Evolutionary conservation across 768 basidiomycete genomes (phyloP).

Genomic region (Auricularia cornea): DNA sequence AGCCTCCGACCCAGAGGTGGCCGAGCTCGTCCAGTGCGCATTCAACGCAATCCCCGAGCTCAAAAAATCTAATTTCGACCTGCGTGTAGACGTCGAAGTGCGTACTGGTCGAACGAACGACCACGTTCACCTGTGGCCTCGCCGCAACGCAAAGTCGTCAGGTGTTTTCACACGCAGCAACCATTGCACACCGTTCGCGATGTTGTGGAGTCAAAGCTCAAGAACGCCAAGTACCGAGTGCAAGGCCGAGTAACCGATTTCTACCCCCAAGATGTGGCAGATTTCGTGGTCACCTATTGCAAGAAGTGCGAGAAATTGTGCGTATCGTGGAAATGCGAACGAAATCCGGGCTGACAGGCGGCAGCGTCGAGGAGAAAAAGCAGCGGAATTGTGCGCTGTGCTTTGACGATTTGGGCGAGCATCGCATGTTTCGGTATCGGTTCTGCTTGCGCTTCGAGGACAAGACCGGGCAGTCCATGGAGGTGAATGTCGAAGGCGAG

Average conservation of each 20-base stretch:
- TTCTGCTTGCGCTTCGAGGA: slow-evolving; percentile 48
- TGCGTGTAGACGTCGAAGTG: background rate
- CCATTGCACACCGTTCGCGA: background rate
- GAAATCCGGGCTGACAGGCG: background rate
- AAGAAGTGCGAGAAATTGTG: slow-evolving; percentile 45
- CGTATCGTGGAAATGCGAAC: slow-evolving; percentile 10
- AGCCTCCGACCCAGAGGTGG: background rate
- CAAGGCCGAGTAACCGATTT: slow-evolving; percentile 34
- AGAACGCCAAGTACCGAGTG: background rate
- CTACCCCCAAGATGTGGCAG: slow-evolving; percentile 40
- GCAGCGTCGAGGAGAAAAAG: slow-evolving; percentile 33
- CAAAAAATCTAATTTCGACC: background rate
- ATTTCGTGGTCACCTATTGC: slow-evolving; percentile 44
- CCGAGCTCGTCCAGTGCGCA: background rate
- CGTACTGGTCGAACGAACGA: background rate
- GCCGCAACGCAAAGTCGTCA: background rate
- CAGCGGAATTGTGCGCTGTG: slow-evolving; percentile 42
- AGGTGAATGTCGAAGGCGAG: slow-evolving; percentile 42
- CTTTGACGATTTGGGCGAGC: slow-evolving; percentile 43
- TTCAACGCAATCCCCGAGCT: background rate
- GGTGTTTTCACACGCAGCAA: background rate
- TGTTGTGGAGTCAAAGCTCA: background rate
- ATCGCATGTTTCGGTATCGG: slow-evolving; percentile 39
- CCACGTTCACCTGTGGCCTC: background rate
- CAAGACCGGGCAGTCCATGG: slow-evolving; percentile 32